Base-by-base conservation (phyloP, 345 rosid species). In the Rhodomyrtus tomentosa region DNA sequence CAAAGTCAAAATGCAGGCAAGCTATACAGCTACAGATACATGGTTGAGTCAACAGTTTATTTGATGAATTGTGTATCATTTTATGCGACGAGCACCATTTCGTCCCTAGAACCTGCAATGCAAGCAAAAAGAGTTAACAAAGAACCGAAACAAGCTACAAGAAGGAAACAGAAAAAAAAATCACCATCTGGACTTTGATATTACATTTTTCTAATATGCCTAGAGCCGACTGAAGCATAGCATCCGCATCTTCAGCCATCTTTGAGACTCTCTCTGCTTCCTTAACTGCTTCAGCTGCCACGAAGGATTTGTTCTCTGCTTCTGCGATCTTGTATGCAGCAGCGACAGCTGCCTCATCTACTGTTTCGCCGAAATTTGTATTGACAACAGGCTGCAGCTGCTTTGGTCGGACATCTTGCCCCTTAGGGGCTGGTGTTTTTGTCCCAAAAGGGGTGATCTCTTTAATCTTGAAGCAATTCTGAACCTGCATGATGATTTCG, bases 301-400 rank as follows among this genome's bases (percentile, higher is more conserved):
- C 90, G 85, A 87, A 88, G 18, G 94, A 88, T 86, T 92, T 95
- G 82, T 93, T 94, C 88, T 95, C 99, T 83, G 99, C 96, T 82
- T 96, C 98, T 1, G 93, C 96, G 29, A 94, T 84, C 86, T 90
- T 91, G 87, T 87, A 90, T 10, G 98, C 98, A 50, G 96, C 94
- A 29, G 95, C 88, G 2, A 55, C 36, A 40, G 98, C 94, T 83
- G 95, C 96, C 83, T 92, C 98, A 62, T 91, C 91, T 6, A 92
- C 73, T 53, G 90, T 89, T 76, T 89, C 91, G 48, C 82, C 86
- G 45, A 89, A 79, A 72, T 51, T 87, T 62, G 81, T 16, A 50
- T 49, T 68, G 51, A 38, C 83, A 74, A 80, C 45, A 54, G 50
- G 74, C 50, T 83, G 92, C 52, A 84, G 72, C 29, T 74, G 94